phyloP scores from a whole-genome alignment of 2,329 filamentous ascomycete species.

The Knoxdaviesia proteae region DNA sequence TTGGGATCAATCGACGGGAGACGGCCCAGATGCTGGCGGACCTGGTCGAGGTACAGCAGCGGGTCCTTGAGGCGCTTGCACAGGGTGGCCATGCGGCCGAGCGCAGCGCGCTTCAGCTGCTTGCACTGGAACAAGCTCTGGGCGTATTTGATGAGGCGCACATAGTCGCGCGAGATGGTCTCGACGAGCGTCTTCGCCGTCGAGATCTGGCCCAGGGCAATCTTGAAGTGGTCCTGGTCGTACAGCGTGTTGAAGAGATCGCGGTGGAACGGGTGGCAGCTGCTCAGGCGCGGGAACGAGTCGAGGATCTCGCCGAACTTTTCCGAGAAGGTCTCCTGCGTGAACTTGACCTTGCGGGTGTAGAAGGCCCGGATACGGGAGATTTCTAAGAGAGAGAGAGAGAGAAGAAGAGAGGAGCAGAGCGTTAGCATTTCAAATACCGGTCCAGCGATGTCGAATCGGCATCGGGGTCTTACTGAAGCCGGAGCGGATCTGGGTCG shows the following conservation, averaged over 20 bases:
- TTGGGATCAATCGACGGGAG: constrained; percentile 97
- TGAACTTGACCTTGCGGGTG: constrained; percentile 95
- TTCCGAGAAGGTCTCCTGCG: constrained; percentile 87
- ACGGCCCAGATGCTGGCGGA: constrained; percentile 85
- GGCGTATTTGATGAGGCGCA: constrained; percentile 75
- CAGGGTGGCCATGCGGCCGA: constrained; percentile 96
- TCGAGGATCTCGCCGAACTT: constrained; percentile 82
- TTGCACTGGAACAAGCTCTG: constrained; percentile 98
- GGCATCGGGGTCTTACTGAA: constrained; percentile 41
- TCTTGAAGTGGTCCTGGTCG: constrained; percentile 94
- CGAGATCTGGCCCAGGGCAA: constrained; percentile 85
- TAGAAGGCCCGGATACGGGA: constrained; percentile 45
- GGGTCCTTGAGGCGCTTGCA: constrained; percentile 89
- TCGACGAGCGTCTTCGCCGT: constrained; percentile 94
- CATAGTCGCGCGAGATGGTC: constrained; percentile 88
- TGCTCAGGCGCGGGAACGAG: constrained; percentile 76
- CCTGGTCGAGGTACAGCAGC: constrained; percentile 80
- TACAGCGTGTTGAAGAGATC: constrained; percentile 84
- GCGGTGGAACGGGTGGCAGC: constrained; percentile 86
- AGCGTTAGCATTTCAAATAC: background rate
- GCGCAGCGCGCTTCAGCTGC: constrained; percentile 85
- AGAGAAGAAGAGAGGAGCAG: background rate
- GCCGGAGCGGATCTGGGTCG: constrained; percentile 85
- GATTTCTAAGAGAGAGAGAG: constrained; percentile 2
- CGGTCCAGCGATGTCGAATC: background rate